phyloP scores from a whole-genome alignment of 371 early-diverging fungal genomes.

The Lichtheimia ramosa region DNA sequence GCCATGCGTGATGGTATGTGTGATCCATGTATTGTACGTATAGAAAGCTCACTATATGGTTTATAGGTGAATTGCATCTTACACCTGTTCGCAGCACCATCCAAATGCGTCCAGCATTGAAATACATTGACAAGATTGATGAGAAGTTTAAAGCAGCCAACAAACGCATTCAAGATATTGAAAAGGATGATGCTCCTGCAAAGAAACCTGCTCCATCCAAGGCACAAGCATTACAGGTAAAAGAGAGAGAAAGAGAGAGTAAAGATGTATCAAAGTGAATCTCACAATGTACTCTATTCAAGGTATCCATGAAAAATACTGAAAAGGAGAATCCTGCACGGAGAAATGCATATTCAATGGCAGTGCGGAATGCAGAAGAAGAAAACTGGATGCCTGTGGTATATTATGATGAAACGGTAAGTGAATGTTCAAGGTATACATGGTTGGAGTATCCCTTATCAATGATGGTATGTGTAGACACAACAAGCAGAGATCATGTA shows the following conservation, averaged over 20 bases:
- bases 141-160: constrained; percentile 80
- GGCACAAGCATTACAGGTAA: constrained; percentile 61
- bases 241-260: background rate
- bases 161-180: constrained; percentile 67
- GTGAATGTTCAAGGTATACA: constrained; percentile 2
- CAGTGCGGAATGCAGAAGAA: constrained; percentile 67
- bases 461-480: no score
- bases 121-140: constrained; percentile 85
- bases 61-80: constrained; percentile 82
- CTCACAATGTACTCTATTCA: background rate
- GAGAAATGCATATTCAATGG: constrained; percentile 58
- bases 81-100: constrained; percentile 72
- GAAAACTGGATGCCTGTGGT: constrained; percentile 77
- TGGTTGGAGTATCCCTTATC: no score
- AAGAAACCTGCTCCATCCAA: constrained; percentile 44
- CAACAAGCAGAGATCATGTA: constrained; percentile 2
- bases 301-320: constrained; percentile 56
- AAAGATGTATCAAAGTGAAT: background rate
- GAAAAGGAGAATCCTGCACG: constrained; percentile 53
- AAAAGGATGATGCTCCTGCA: constrained; percentile 58
- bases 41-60: no score
- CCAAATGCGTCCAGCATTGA: constrained; percentile 84
- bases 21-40: background rate
- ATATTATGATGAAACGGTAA: constrained; percentile 66
- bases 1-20: constrained; percentile 67